These are phyloP conservation scores for Nemania serpens DNA, from an alignment of 2,329 filamentous ascomycete genomes.

Conservation along the genomic window DNA sequence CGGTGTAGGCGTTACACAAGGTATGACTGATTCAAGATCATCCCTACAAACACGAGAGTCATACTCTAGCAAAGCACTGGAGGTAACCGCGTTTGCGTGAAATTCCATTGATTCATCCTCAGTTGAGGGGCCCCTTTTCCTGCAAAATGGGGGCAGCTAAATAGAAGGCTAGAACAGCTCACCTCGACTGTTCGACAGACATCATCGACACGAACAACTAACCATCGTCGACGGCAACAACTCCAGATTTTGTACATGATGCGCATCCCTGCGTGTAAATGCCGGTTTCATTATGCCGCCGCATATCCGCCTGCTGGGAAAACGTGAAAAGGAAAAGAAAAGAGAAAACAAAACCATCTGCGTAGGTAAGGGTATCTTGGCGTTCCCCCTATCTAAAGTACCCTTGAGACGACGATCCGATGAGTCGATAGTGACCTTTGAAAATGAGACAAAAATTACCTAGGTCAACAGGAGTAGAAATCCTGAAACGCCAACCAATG, in stretches of 20 bases:
- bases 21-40: background rate
- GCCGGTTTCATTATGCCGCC: background rate
- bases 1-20: background rate
- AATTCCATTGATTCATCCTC: background rate
- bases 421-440: constrained; percentile 6
- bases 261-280: constrained; percentile 13
- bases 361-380: constrained; percentile 24
- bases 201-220: too few species aligned
- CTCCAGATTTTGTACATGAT: constrained; percentile 4
- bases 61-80: background rate
- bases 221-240: too few species aligned
- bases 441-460: constrained; percentile 24
- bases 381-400: constrained; percentile 17
- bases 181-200: too few species aligned
- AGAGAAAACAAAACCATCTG: constrained; percentile 10
- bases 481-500: constrained; percentile 32
- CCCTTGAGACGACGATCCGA: constrained; percentile 1
- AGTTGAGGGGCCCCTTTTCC: too few species aligned
- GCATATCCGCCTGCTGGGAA: constrained; percentile 1
- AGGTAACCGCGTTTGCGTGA: background rate
- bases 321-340: background rate
- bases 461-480: constrained; percentile 15
- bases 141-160: too few species aligned
- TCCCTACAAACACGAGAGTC: background rate
- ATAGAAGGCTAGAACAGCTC: too few species aligned